Percentiles rank a stretch among this genome's conserved stretches.
Evolutionary conservation across 2,329 filamentous ascomycete species (phyloP).

Genomic region (Diaporthe vaccinii): DNA sequence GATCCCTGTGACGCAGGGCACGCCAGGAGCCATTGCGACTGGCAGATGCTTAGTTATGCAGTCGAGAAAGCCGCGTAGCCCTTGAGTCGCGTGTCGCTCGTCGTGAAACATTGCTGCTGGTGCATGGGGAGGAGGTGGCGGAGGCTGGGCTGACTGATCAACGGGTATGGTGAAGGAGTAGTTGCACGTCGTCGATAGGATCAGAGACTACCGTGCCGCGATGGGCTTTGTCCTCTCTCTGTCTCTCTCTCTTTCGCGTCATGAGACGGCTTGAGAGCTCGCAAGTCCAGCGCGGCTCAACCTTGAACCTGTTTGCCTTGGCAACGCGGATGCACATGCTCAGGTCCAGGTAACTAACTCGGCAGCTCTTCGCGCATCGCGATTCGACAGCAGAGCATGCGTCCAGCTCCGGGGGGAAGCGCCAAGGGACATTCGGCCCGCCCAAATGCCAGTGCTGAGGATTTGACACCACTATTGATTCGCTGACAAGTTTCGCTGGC

Average conservation of each 20-base stretch:
- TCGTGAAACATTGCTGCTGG: conserved; percentile 6
- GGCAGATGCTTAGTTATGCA: conserved; percentile 25
- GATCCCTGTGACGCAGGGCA: neutral
- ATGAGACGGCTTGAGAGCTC: neutral
- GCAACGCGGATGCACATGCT: neutral
- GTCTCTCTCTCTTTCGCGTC: neutral
- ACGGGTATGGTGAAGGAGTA: neutral
- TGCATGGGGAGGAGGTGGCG: neutral
- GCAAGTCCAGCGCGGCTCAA: neutral
- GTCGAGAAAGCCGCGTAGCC: neutral
- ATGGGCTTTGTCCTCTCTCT: neutral
- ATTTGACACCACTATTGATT: conserved; percentile 10
- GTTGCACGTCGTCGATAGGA: neutral
- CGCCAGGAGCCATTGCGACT: conserved; percentile 15
- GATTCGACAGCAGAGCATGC: conserved; percentile 5
- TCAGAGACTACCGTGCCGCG: neutral
- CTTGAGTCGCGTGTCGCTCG: neutral
- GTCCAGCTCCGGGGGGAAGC: neutral
- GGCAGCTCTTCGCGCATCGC: neutral
- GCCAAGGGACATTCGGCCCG: conserved; percentile 3
- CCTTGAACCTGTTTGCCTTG: neutral
- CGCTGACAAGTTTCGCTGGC: neutral
- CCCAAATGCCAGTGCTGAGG: neutral
- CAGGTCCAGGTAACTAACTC: neutral
- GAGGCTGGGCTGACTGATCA: conserved; percentile 20